Evolutionary conservation across 2,329 filamentous ascomycete species (phyloP).

Genomic region (Malbranchea zuffiana): DNA sequence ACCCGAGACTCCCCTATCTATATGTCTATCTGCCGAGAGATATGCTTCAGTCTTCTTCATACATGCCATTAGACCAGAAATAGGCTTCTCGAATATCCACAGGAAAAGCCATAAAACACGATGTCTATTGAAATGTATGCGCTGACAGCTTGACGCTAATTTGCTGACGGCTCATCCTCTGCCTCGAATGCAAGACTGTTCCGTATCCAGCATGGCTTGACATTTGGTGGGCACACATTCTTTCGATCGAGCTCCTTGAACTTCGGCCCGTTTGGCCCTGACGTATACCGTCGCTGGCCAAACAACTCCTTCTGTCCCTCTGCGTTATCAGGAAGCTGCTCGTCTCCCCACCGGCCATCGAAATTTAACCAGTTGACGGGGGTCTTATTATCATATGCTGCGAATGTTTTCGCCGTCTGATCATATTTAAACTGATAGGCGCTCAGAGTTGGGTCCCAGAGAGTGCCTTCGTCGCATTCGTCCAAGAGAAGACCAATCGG

Average conservation of each 20-base stretch:
- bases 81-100: too few relatives aligned
- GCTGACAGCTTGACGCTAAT: too few relatives aligned
- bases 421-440: conserved; percentile 49
- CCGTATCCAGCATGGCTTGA: conserved; percentile 1
- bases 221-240: conserved; percentile 45
- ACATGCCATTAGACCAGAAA: too few relatives aligned
- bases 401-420: conserved; percentile 32
- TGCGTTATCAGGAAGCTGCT: conserved; percentile 43
- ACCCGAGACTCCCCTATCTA: too few relatives aligned
- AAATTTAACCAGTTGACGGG: conserved; percentile 49
- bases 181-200: background rate
- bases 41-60: too few relatives aligned
- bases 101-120: too few relatives aligned
- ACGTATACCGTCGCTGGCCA: conserved; percentile 45
- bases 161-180: conserved; percentile 8
- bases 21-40: too few relatives aligned
- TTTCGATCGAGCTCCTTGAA: conserved; percentile 48
- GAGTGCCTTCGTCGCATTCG: conserved; percentile 42
- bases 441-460: conserved; percentile 51
- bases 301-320: conserved; percentile 34
- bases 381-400: conserved; percentile 35
- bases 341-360: conserved; percentile 52
- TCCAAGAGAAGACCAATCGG: conserved; percentile 45
- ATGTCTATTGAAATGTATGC: too few relatives aligned
- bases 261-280: conserved; percentile 51